Percentiles rank a stretch among this genome's conserved stretches.
phyloP scores from a whole-genome alignment of 495 filamentous ascomycete genomes.

The Letharia columbiana region DNA sequence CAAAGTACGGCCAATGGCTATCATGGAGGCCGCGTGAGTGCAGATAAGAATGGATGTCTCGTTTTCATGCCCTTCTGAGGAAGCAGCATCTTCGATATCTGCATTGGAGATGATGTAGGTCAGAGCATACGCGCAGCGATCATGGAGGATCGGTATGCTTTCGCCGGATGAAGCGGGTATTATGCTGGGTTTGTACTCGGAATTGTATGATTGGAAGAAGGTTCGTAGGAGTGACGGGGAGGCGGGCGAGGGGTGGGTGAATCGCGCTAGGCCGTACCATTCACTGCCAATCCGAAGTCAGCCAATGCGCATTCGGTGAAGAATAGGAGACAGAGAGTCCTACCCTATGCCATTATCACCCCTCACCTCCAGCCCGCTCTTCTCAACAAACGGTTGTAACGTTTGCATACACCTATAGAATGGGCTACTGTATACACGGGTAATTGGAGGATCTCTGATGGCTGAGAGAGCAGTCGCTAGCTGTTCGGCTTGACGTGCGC shows the following conservation, averaged over 20 bases:
- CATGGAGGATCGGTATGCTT: constrained; percentile 65
- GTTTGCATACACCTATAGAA: constrained; percentile 94
- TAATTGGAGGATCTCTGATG: constrained; percentile 53
- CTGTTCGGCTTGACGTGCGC: constrained; percentile 74
- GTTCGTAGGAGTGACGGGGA: constrained; percentile 44
- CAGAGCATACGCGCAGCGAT: constrained; percentile 65
- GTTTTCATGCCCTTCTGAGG: not conserved
- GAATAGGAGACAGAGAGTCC: not conserved
- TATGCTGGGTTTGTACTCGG: constrained; percentile 48
- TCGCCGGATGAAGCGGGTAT: constrained; percentile 66
- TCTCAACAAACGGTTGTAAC: constrained; percentile 49
- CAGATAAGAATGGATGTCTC: constrained; percentile 59
- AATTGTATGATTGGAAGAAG: constrained; percentile 56
- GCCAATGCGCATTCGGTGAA: not conserved
- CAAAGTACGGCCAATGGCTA: constrained; percentile 72
- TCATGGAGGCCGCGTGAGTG: constrained; percentile 83
- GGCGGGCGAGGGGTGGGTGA: constrained; percentile 76
- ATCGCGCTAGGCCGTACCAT: constrained; percentile 78
- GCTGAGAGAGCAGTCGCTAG: constrained; percentile 56
- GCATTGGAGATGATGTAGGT: constrained; percentile 59
- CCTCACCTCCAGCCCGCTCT: constrained; percentile 46
- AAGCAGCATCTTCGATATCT: constrained; percentile 45
- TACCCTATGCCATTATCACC: constrained; percentile 69
- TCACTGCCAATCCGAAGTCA: constrained; percentile 43
- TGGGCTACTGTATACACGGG: constrained; percentile 72